Conservation (phyloP, 2,329 filamentous ascomycete species). For the Zasmidium cellare region DNA sequence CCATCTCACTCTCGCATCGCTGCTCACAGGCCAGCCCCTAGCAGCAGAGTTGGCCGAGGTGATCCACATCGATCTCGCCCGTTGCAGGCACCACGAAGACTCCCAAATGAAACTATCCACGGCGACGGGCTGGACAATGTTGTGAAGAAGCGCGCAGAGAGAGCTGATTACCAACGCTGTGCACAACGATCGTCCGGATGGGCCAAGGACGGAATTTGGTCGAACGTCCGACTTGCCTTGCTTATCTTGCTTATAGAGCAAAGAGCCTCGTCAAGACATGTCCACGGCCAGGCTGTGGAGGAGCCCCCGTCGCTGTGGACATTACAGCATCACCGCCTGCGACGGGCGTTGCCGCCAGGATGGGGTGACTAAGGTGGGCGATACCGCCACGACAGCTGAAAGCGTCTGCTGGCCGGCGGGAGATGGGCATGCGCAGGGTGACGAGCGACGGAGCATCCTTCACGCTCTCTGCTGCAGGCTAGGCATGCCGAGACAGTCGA, state of each 20-base stretch:
- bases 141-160: not conserved
- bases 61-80: not conserved
- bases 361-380: not conserved
- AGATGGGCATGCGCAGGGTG: not conserved
- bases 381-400: slow-evolving; percentile 6
- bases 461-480: not conserved
- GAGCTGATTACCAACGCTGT: not conserved
- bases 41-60: not conserved
- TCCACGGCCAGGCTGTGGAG: not conserved
- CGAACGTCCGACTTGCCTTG: not conserved
- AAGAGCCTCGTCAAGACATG: not conserved
- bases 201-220: not conserved
- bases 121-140: not conserved
- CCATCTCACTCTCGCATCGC: too few species aligned
- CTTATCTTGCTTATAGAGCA: not conserved
- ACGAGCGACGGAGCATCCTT: not conserved
- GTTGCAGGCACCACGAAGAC: not conserved
- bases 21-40: too few species aligned
- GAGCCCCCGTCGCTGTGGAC: not conserved
- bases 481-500: slow-evolving; percentile 4
- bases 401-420: not conserved
- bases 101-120: not conserved
- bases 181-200: not conserved
- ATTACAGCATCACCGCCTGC: not conserved
- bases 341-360: slow-evolving; percentile 3